phyloP scores from a whole-genome alignment of 1,139 yeast genomes.

The Waltiozyma sp. region DNA sequence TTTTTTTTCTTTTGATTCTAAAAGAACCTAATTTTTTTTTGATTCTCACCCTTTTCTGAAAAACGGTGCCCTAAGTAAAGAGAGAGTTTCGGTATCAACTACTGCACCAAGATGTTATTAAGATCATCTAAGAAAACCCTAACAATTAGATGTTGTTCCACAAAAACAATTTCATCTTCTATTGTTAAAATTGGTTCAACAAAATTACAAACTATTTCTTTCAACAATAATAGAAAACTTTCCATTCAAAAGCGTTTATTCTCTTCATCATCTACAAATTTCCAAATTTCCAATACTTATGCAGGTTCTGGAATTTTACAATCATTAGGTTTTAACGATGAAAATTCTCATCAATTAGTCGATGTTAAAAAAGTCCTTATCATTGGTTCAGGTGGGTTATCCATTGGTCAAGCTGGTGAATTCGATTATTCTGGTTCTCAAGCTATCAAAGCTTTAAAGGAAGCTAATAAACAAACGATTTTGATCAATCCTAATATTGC shows the following conservation, averaged over 20 bases:
- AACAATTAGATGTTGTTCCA: not conserved
- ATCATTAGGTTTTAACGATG: slow-evolving; percentile 27
- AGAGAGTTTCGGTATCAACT: not conserved
- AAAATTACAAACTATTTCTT: not conserved
- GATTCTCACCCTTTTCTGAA: not conserved
- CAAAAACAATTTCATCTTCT: slow-evolving; percentile 1
- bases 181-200: slow-evolving; percentile 2
- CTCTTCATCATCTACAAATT: slow-evolving; percentile 11
- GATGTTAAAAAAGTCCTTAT: slow-evolving; percentile 85
- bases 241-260: slow-evolving; percentile 7
- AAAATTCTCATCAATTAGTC: slow-evolving; percentile 39
- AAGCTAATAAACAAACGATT: slow-evolving; percentile 76
- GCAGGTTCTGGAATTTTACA: slow-evolving; percentile 46
- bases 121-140: not conserved
- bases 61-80: not conserved
- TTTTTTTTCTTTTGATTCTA: no score
- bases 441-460: slow-evolving; percentile 86
- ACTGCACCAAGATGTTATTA: not conserved
- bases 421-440: slow-evolving; percentile 97
- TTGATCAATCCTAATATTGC: slow-evolving; percentile 96
- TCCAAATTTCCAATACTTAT: slow-evolving; percentile 26
- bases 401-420: slow-evolving; percentile 99
- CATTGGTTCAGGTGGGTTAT: slow-evolving; percentile 96
- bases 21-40: no score
- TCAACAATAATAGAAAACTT: not conserved